phyloP scores from a whole-genome alignment of 345 rosid species.

The Brassica carinata region DNA sequence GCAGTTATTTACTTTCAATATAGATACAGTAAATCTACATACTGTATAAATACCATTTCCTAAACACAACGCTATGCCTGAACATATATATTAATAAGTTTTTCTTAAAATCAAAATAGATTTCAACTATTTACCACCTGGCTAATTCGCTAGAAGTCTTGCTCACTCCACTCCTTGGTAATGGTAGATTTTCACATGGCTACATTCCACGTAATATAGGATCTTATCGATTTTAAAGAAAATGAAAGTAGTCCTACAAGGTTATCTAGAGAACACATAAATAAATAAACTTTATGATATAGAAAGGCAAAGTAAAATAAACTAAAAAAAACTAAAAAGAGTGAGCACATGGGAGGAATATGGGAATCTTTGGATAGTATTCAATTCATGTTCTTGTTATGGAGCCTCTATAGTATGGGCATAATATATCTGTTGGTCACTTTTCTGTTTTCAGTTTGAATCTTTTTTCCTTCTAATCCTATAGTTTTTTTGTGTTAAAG shows the following conservation, averaged over 20 bases:
- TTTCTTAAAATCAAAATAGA: neutral
- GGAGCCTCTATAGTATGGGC: conserved; percentile 30
- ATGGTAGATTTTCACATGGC: conserved; percentile 28
- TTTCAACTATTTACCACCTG: neutral
- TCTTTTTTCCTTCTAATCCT: neutral
- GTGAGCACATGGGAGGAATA: conserved; percentile 38
- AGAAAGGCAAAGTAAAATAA: conserved; percentile 25
- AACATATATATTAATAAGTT: neutral
- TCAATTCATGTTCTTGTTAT: conserved; percentile 36
- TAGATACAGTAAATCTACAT: neutral
- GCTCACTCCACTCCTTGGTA: neutral
- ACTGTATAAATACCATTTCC: neutral
- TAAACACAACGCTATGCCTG: neutral
- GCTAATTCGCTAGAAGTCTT: conserved; percentile 3
- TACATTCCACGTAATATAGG: conserved; percentile 1
- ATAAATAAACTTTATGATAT: conserved; percentile 7
- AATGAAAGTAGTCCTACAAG: conserved; percentile 10
- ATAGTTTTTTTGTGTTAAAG: neutral
- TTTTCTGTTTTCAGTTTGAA: neutral
- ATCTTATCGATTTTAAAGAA: conserved; percentile 6
- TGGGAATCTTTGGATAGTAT: conserved; percentile 35
- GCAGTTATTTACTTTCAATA: too few relatives aligned
- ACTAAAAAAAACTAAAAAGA: conserved; percentile 4
- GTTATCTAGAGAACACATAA: neutral
- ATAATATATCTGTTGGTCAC: conserved; percentile 15